Evolutionary conservation across 1,284 basidiomycete species (phyloP), one percentile per base, ranked within the genome.

Genomic region (Dichomitus squalens): DNA sequence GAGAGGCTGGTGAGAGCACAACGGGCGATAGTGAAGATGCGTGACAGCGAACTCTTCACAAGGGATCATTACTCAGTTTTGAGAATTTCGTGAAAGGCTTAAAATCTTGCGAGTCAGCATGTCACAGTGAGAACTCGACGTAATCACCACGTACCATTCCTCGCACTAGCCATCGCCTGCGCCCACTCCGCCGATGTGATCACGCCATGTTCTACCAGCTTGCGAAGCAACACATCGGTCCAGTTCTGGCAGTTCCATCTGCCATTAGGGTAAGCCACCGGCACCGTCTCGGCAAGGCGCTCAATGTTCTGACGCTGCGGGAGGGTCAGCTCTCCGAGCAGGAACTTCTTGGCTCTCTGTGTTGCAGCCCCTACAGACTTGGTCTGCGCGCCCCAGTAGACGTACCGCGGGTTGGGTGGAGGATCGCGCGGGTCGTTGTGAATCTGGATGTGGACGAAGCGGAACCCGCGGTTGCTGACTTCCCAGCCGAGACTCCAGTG

Each of bases 241-340:
- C 51, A 52, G 41, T 35, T 20, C 33, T 52, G 51, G 12, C 51
- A 44, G 51, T 52, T 52, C 51, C 51, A 52, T 7, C 25, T 29
- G 9, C 40, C 51, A 20, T 52, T 40, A n/a, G 41, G 40, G 9
- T 36, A n/a, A 2, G 27, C 27, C 3, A 52, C 51, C 12, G n/a
- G 40, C 1, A 46, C 41, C 5, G 29, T 16, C 40, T 33, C 34
- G 20, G 51, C 18, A 8, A 52, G 27, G 7, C 12, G 21, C 21
- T 52, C 51, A 3, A 52, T 36, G 20, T 20, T 18, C 6, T 35
- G 27, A n/a, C 36, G 18, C 18, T 11, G 11, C 6, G n/a, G 16
- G 25, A 39, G 31, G 47, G 18, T 16, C 38, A 55, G 23, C 20
- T 3, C 4, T 4, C 40, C 41, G 9, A 43, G 52, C 11, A 11